Base-by-base conservation (phyloP, 805 yeast genomes). In the Monosporozyma solicola region DNA sequence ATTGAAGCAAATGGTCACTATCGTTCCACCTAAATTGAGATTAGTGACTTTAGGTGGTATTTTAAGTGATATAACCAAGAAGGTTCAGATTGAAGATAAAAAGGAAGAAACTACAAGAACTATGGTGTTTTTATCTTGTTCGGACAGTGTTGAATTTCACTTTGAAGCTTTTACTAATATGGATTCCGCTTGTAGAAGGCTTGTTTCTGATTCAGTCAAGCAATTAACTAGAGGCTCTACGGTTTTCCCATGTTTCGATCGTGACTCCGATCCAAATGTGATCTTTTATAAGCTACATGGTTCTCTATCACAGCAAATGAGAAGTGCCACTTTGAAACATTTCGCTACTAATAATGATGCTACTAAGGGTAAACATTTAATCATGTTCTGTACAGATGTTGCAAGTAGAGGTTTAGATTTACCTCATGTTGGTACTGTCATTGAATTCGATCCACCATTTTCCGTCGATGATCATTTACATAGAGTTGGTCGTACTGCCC, bases 111-210 rank as follows among this genome's bases (percentile, higher is more conserved):
- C 74, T 0, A 65, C 79, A 1, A 78, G 87, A 57, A 82, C 89
- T 1, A 84, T 94, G 66, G 89, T 94, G 0, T 94, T 94, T 67
- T 78, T 91, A 58, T 86, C 97, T 13, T 92, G 99, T 72, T 83
- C 98, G 0, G 98, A 92, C 65, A 86, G 96, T n/a, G 98, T 95
- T 24, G 91, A 94, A 60, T 94, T 87, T 73, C 97, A 94, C 70
- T 89, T 82, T 68, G 78, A 80, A 47, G 85, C 82, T 0, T 82
- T 95, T 59, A 77, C 72, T 1, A 54, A 65, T 1, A 75, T 84
- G 53, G 78, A 75, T 47, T 87, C 88, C 3, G 68, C 70, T 49
- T 66, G 68, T 43, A 63, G 72, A 22, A 65, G 64, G 49, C 50
- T 64, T 11, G 67, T 66, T 11, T 65, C 67, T n/a, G 71, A 66